phyloP scores from a whole-genome alignment of 352 stramenopile genomes.

The Phytophthora colocasiae region DNA sequence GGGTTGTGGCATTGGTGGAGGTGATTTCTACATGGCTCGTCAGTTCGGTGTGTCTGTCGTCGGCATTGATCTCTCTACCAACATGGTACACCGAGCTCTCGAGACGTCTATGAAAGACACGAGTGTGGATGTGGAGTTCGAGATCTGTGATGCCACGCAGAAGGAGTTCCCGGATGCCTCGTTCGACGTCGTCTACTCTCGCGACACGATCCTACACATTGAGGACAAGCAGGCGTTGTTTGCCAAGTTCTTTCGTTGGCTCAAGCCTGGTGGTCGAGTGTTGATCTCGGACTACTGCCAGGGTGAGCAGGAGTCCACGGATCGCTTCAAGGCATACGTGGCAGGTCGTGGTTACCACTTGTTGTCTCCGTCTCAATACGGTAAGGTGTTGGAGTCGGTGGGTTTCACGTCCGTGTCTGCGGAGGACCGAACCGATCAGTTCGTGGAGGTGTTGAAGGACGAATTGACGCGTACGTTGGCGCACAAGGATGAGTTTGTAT shows the following conservation, averaged over 20 bases:
- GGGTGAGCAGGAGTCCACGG: constrained; percentile 54
- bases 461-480: constrained; percentile 62
- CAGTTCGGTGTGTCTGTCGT: constrained; percentile 85
- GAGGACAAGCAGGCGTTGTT: constrained; percentile 67
- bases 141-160: constrained; percentile 74
- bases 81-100: constrained; percentile 79
- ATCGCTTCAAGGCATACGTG: constrained; percentile 71
- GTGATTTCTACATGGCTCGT: constrained; percentile 91
- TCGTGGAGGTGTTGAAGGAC: constrained; percentile 69
- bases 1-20: constrained; percentile 91
- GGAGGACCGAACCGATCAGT: constrained; percentile 75
- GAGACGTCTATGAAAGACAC: constrained; percentile 64
- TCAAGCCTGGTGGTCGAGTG: constrained; percentile 68
- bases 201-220: constrained; percentile 83
- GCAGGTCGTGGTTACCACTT: constrained; percentile 71
- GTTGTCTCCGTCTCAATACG: constrained; percentile 67
- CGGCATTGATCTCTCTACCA: constrained; percentile 77
- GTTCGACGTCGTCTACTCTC: constrained; percentile 81
- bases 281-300: constrained; percentile 81
- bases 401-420: constrained; percentile 63
- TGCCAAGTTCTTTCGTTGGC: constrained; percentile 68
- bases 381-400: constrained; percentile 50
- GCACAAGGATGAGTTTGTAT: constrained; percentile 72
- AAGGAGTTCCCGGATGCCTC: constrained; percentile 64
- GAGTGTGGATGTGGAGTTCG: constrained; percentile 65